Evolutionary conservation across 495 filamentous ascomycete genomes (phyloP), one percentile per base, ranked within the genome.

Genomic region (Daldinia childiae): DNA sequence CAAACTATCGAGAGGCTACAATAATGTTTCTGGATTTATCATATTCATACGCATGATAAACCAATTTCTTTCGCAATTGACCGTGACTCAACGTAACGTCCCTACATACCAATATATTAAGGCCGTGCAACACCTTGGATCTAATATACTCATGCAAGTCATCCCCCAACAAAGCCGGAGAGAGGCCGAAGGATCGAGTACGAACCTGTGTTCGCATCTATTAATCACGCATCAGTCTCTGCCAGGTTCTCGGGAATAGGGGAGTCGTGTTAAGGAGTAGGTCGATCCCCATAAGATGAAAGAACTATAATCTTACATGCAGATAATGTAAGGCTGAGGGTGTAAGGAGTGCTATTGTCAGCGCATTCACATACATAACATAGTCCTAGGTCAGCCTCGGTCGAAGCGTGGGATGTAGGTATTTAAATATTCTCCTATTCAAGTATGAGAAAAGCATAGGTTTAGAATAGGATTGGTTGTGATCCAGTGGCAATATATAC

Each of bases 231-330:
- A 43, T 15, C 24, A 58, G 30, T 21, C 32, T 32, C 19, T 34
- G 30, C 65, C 41, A 19, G 62, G 62, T 73, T 57, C 51, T 58
- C 65, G 65, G 66, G 36, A 69, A 73, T 73, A 61, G 60, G 56
- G 60, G 56, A 64, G 36, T 52, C 29, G 39, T 17, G 17, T 65
- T 41, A 21, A n/a, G 43, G 29, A 26, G 29, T 5, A 50, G 48
- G 65, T n/a, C 62, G 41, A 61, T 71, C 62, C 57, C 55, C 38
- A 67, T 61, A 65, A 24, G 50, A 48, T 41, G 48, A 34, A 43
- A 17, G 58, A 63, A 67, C 63, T 50, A 64, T 66, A 69, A 74
- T 74, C 67, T 74, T 63, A 74, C 71, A 66, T 74, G 71, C 71
- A 68, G 67, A 52, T 55, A 59, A 73, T 73, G 69, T 55, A 73